Evolutionary conservation across 177 flowering plant species (phyloP).

Genomic region (Vitis hybrid): DNA sequence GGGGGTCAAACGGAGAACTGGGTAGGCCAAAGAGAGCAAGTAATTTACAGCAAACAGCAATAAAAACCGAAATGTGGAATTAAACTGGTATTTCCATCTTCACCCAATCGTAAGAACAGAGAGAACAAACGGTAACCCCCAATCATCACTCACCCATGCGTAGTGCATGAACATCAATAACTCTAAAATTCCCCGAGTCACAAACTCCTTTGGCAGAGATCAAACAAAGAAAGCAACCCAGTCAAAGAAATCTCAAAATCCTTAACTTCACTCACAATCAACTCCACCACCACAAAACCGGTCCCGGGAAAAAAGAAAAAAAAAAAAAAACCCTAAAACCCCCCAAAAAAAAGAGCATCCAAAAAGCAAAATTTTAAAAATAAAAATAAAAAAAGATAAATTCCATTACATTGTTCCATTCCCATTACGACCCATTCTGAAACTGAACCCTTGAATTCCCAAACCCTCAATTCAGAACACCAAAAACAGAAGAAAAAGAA

Average conservation of each 20-base stretch:
- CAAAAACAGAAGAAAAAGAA: background rate
- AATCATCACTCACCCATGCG: background rate
- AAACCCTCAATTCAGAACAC: conserved; percentile 5
- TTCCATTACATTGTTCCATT: background rate
- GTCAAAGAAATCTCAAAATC: background rate
- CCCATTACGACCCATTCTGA: conserved; percentile 8
- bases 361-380: conserved; percentile 6
- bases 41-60: too few species aligned
- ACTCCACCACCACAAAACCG: conserved; percentile 7
- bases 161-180: background rate
- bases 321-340: background rate
- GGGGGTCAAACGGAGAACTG: too few species aligned
- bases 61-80: too few species aligned
- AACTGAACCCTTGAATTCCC: conserved; percentile 13
- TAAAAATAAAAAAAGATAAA: conserved; percentile 1
- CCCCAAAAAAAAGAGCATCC: background rate
- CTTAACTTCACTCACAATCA: conserved; percentile 16
- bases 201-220: background rate
- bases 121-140: background rate
- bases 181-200: background rate
- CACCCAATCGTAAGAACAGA: background rate
- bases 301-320: background rate
- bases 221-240: conserved; percentile 12
- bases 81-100: background rate
- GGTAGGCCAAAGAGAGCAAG: too few species aligned